These are phyloP conservation scores for Plasmodium reichenowi DNA, from an alignment of 169 alveolate genomes.

Conservation along the genomic window DNA sequence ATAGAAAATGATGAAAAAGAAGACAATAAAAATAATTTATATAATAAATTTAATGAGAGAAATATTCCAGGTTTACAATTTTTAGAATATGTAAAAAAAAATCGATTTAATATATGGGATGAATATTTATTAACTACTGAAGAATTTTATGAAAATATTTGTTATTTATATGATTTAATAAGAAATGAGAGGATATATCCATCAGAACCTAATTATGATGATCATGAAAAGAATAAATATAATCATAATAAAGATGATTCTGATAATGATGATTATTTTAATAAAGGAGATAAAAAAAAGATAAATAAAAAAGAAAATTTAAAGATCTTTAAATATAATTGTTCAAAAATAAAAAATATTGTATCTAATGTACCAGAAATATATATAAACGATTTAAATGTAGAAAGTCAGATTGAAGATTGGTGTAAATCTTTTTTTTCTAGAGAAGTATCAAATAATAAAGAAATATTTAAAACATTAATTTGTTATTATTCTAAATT, in stretches of 20 bases:
- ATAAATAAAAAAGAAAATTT: slow-evolving; percentile 9
- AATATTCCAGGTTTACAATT: slow-evolving; percentile 41
- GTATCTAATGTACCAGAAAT: slow-evolving; percentile 61
- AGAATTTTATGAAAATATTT: slow-evolving; percentile 76
- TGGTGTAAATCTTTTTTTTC: slow-evolving; percentile 78
- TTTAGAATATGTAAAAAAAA: slow-evolving; percentile 65
- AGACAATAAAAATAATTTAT: not conserved
- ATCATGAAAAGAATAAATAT: slow-evolving; percentile 56
- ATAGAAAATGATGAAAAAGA: not conserved
- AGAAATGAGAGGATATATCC: slow-evolving; percentile 70
- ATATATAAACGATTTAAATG: slow-evolving; percentile 76
- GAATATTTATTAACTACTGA: slow-evolving; percentile 70
- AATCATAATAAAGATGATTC: slow-evolving; percentile 40
- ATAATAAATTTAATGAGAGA: slow-evolving; percentile 8
- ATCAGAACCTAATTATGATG: slow-evolving; percentile 48
- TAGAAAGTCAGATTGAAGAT: slow-evolving; percentile 82
- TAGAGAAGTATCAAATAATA: slow-evolving; percentile 78
- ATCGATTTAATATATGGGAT: slow-evolving; percentile 75
- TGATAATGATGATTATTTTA: not conserved
- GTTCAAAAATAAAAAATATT: slow-evolving; percentile 51
- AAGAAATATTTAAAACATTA: slow-evolving; percentile 79
- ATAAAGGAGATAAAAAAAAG: slow-evolving; percentile 15
- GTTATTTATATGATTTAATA: slow-evolving; percentile 76
- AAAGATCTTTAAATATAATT: slow-evolving; percentile 43
- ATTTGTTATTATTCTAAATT: slow-evolving; percentile 81